Base-by-base conservation (phyloP, 345 rosid genomes). In the Populus nigra region DNA sequence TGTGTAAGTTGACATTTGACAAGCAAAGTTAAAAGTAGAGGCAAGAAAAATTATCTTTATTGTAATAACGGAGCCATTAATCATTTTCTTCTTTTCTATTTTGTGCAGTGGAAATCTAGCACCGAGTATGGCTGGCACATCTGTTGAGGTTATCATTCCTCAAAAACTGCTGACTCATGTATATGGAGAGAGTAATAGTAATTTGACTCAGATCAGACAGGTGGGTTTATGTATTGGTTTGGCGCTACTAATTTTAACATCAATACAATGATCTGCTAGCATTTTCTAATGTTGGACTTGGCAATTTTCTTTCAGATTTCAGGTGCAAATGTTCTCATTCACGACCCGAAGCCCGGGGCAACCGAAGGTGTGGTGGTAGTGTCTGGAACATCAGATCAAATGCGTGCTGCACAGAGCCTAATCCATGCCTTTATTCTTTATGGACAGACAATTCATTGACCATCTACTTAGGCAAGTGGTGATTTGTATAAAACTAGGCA, bases 111-210 rank as follows among this genome's bases (percentile, higher is more conserved):
- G 90, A 71, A 87, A 72, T 83, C 91, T 83, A 71, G 79, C 86
- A 55, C 75, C 85, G 1, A 63, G 31, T 59, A 38, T 86, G 86
- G 31, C 86, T 8, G 85, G 78, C 63, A 53, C 85, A 43, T 78
- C 89, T 47, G 86, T 92, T 66, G 97, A 92, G 86, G 80, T 90
- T 43, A 80, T 88, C 79, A 86, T 90, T 83, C 97, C 97, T 72
- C 91, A 87, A 71, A 80, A 73, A 55, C 85, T 85, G 78, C 63
- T 92, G 33, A 71, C 87, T 59, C 90, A 91, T 81, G 87, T 90
- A n/a, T 87, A 89, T 74, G 94, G 97, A 74, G 97, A 92, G 71
- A 82, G 87, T 73, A 85, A 83, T 76, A 81, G 85, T 81, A 90
- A 88, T 81, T 79, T 92, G 75, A 81, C 76, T 57, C 90, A 88